Conservation (phyloP, 805 yeast genomes). For the Cyberlindnera mrakii region DNA sequence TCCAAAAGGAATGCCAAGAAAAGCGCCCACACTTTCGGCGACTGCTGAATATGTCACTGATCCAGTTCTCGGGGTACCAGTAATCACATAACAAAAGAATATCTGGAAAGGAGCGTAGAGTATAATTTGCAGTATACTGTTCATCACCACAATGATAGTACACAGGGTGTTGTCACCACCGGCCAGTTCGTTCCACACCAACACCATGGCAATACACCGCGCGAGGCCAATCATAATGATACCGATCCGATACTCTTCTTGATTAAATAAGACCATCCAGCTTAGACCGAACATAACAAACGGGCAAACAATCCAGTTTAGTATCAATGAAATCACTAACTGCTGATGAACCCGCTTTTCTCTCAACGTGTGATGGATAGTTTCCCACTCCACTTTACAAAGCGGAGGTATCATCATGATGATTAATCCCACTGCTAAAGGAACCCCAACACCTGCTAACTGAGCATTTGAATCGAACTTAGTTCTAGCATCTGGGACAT, state of each 20-base stretch:
- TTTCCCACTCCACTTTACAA: conserved; percentile 49
- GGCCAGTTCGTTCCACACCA: conserved; percentile 52
- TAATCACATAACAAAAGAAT: conserved; percentile 41
- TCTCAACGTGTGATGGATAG: conserved; percentile 25
- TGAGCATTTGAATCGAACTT: conserved; percentile 29
- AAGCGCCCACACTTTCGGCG: conserved; percentile 44
- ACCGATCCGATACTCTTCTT: conserved; percentile 44
- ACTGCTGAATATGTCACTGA: conserved; percentile 24
- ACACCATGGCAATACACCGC: conserved; percentile 58
- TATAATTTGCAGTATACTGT: conserved; percentile 44
- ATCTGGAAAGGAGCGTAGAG: conserved; percentile 48
- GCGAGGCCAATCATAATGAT: conserved; percentile 56
- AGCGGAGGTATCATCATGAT: conserved; percentile 55
- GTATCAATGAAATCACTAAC: conserved; percentile 33
- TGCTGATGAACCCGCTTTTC: conserved; percentile 22
- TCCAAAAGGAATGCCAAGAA: conserved; percentile 48
- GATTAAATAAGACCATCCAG: conserved; percentile 44
- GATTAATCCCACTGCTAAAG: conserved; percentile 44
- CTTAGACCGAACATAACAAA: conserved; percentile 50
- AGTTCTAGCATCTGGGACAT: conserved; percentile 30
- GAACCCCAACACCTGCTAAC: conserved; percentile 35
- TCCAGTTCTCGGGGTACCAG: conserved; percentile 8
- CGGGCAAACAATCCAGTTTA: conserved; percentile 55
- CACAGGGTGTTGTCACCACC: conserved; percentile 46
- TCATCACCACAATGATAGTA: conserved; percentile 45